Base-by-base conservation (phyloP, 2,329 filamentous ascomycete genomes). In the Phoma herbarum region DNA sequence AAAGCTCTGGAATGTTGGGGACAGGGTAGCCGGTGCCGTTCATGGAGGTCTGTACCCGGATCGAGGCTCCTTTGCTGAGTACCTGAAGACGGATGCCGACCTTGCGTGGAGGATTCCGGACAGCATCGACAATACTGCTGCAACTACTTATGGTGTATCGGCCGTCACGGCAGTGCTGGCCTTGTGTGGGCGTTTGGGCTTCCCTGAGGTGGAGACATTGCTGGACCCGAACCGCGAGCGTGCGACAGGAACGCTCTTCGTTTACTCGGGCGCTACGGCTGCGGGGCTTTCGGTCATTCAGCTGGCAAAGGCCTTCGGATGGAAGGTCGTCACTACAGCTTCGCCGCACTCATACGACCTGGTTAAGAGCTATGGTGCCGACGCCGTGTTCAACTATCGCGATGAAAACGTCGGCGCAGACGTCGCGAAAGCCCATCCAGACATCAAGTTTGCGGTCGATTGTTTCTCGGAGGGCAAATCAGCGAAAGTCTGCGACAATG, bases 361-460 rank as follows among this genome's bases (percentile, higher is more conserved):
- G 12, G 52, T 61, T 14, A 58, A 64, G 33, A 56, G 31, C 12
- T 61, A 41, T n/a, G 62, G 62, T 26, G 64, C 65, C 0, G 53
- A 54, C 31, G 29, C 42, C 28, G 50, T 61, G 37, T 50, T 61
- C 64, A 79, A 84, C 68, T 84, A 85, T 72, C 47, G 29, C 25
- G 43, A 52, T 10, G 8, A 31, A 2, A 41, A 39, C 10, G 54
- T 42, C 1, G 54, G 18, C 16, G 6, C 46, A 20, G 22, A 63
- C 0, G 61, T 65, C 9, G 26, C 31, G 9, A 57, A 50, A 18
- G 10, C 12, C 5, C 31, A 50, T 25, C 72, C 72, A 22, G 42
- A 64, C 26, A 74, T 77, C n/a, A 56, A 52, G 2, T 56, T 62
- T 22, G 74, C 71, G 0, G 64, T 76, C 6, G 74, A 77, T 60